A percentile compares a stretch with the other conserved stretches of the same genome.
Conservation (phyloP, 768 basidiomycete genomes). For the Chalciporus sphaerocephalus region DNA sequence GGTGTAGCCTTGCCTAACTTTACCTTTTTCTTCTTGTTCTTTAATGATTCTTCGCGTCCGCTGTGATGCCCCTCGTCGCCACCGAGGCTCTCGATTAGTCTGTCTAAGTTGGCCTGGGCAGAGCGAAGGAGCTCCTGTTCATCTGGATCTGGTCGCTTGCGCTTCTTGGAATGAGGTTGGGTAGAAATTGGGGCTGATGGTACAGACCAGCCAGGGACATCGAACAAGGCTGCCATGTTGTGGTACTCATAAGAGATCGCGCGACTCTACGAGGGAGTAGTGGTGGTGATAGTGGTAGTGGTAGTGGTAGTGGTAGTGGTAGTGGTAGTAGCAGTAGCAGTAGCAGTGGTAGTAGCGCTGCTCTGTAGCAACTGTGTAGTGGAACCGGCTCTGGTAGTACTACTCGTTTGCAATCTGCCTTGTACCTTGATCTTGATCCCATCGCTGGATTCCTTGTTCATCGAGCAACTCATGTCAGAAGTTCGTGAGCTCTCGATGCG, state of each 20-base stretch:
- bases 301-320: too few species aligned
- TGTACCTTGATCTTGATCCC: too few species aligned
- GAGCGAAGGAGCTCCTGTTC: slow-evolving; percentile 34
- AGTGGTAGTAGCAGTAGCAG: too few species aligned
- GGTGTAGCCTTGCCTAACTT: slow-evolving; percentile 3
- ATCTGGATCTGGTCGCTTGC: slow-evolving; percentile 50
- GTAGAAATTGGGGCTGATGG: slow-evolving; percentile 39
- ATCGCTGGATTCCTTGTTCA: background rate
- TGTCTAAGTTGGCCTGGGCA: slow-evolving; percentile 55
- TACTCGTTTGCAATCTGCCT: too few species aligned
- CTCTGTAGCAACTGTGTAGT: too few species aligned
- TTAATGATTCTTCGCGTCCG: slow-evolving; percentile 12
- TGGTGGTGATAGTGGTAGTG: too few species aligned
- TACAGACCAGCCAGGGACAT: slow-evolving; percentile 68
- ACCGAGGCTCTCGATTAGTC: slow-evolving; percentile 49
- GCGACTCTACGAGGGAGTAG: too few species aligned
- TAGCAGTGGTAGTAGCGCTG: too few species aligned
- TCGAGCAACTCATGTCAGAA: background rate
- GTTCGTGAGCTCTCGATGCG: background rate
- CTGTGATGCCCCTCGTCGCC: slow-evolving; percentile 21
- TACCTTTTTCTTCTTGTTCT: slow-evolving; percentile 18
- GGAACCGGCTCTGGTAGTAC: too few species aligned
- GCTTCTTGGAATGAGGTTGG: slow-evolving; percentile 36
- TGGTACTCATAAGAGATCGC: slow-evolving; percentile 5
- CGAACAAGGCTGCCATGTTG: slow-evolving; percentile 43